Base-by-base conservation (phyloP, 805 yeast genomes). In the Lachancea sp. region DNA sequence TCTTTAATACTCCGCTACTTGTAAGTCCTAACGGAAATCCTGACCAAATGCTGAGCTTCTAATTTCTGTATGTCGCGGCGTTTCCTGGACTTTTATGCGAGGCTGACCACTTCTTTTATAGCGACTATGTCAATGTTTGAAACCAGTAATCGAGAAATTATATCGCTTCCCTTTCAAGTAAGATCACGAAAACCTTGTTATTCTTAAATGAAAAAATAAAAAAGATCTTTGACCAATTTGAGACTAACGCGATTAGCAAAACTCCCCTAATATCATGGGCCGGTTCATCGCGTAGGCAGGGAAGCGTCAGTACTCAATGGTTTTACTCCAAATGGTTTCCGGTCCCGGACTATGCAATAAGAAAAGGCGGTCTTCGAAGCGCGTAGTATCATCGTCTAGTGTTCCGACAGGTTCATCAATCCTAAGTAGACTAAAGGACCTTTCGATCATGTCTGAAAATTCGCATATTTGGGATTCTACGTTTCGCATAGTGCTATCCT, bases 131-230 rank as follows among this genome's bases (percentile, higher is more conserved):
- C 26, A 32, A 13, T n/a, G 12, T 32, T 4, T 9, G 35, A 32
- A 8, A 16, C 18, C 35, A 16, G 24, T 11, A 21, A 20, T 34
- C 26, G 29, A 33, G 15, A 13, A 13, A 16, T 21, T 19, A 29
- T 39, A 39, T 39, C 42, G 38, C 42, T 39, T 39, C 42, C 42
- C 17, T 22, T 39, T 39, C 42, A 22, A 39, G 42, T 39, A 39
- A 34, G 24, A 28, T 39, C 42, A 39, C 42, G 42, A 39, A 39
- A 39, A 39, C 28, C 13, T 29, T 23, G 23, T 15, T n/a, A 28
- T 32, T 30, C 15, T 16, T 16, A 8, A 8, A 11, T 18, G 19
- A 17, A 26, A 19, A 26, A 23, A 22, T 18, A 22, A 29, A 29
- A 37, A 36, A 33, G 22, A 28, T 13, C n/a, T n/a, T n/a, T n/a